A percentile compares a stretch with the other conserved stretches of the same genome.
These are phyloP conservation scores for Kandelia obovata DNA, from an alignment of 345 rosid species.

Conservation along the genomic window DNA sequence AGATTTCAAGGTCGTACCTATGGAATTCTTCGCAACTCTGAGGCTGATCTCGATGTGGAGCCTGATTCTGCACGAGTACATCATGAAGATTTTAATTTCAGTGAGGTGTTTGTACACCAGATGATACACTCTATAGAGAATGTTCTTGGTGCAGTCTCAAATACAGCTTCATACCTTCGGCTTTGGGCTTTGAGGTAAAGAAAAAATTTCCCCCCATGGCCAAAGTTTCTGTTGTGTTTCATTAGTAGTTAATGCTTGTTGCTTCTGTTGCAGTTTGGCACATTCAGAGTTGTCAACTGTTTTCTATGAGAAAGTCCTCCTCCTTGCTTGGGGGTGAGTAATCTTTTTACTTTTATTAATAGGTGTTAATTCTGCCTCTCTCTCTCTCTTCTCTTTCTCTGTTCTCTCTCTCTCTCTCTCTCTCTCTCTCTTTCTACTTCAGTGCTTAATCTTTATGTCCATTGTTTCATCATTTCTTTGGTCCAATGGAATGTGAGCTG, in stretches of 20 bases:
- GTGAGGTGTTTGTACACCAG: constrained; percentile 99
- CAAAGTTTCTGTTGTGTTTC: not conserved
- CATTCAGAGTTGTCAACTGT: constrained; percentile 95
- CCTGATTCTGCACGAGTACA: constrained; percentile 74
- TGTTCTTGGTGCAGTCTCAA: constrained; percentile 93
- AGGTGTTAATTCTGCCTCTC: not conserved
- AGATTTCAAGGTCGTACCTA: constrained; percentile 94
- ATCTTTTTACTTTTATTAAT: not conserved
- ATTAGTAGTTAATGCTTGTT: constrained; percentile 13
- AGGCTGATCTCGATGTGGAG: constrained; percentile 67
- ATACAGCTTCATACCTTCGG: constrained; percentile 98
- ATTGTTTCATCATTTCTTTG: not conserved
- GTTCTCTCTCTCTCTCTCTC: not conserved
- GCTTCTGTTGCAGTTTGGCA: constrained; percentile 65
- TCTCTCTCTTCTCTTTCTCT: not conserved
- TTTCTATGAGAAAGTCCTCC: constrained; percentile 91
- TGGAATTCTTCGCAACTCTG: constrained; percentile 80
- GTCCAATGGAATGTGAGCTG: too few species aligned
- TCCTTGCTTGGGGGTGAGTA: constrained; percentile 95
- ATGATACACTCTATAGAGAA: constrained; percentile 98
- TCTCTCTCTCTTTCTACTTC: not conserved
- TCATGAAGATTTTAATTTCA: constrained; percentile 87
- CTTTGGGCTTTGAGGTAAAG: constrained; percentile 95
- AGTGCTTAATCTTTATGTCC: not conserved
- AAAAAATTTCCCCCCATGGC: not conserved